Evolutionary conservation across 176 grass and related monocot species (phyloP).

Genomic region (Avena atlantica): DNA sequence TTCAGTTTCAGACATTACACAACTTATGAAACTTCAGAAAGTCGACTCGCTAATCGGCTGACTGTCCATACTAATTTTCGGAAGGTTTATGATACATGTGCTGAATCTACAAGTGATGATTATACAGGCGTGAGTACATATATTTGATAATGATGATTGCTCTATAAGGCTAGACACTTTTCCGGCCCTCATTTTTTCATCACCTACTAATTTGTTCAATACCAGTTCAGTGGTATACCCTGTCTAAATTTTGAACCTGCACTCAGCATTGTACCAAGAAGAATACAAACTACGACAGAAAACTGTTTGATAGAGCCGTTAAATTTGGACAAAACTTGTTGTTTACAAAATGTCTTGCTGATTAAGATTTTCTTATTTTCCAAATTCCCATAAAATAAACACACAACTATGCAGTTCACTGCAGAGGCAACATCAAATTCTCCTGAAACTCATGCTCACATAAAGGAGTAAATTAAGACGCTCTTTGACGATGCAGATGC

Average conservation of each 20-base stretch:
- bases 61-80: not conserved
- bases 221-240: too few relatives aligned
- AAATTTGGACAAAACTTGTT: too few relatives aligned
- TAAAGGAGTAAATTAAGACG: not conserved
- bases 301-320: too few relatives aligned
- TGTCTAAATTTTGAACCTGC: too few relatives aligned
- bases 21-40: not conserved
- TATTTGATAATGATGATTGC: too few relatives aligned
- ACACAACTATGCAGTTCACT: not conserved
- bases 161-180: not conserved
- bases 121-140: too few relatives aligned
- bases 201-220: too few relatives aligned
- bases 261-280: too few relatives aligned
- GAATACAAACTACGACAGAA: too few relatives aligned
- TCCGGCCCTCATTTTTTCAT: not conserved
- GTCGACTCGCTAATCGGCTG: not conserved
- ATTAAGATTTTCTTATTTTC: not conserved
- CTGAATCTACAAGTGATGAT: not conserved
- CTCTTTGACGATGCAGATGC: not conserved
- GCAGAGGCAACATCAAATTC: not conserved
- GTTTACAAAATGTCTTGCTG: too few relatives aligned
- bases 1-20: not conserved
- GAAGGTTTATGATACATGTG: not conserved
- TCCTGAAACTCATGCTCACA: not conserved
- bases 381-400: not conserved